Percentiles rank a stretch among this genome's conserved stretches.
These are phyloP conservation scores for Ophiostoma sp. DNA, from an alignment of 2,329 filamentous ascomycete genomes.

Conservation along the genomic window DNA sequence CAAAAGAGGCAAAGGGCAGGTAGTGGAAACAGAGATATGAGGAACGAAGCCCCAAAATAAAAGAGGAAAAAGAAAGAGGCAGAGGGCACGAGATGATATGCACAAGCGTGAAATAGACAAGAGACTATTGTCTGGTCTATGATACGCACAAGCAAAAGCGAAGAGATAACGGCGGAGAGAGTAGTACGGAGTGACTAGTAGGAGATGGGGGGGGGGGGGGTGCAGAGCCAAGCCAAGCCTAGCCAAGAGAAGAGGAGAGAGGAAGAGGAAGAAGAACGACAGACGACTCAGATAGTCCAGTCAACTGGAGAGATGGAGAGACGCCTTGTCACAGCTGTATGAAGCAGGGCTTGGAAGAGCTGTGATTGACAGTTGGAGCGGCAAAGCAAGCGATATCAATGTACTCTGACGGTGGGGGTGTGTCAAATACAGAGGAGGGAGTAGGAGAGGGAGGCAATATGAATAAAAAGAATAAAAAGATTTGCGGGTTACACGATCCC, in stretches of 20 bases:
- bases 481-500: slow-evolving; percentile 21
- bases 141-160: slow-evolving; percentile 8
- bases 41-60: slow-evolving; percentile 11
- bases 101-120: slow-evolving; percentile 8
- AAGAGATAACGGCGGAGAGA: slow-evolving; percentile 14
- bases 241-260: background rate
- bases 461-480: slow-evolving; percentile 19
- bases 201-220: background rate
- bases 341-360: background rate
- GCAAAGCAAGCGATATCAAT: slow-evolving; percentile 16
- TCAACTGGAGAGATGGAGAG: slow-evolving; percentile 1
- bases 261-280: background rate
- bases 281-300: background rate
- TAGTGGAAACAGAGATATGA: slow-evolving; percentile 1
- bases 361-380: slow-evolving; percentile 15
- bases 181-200: background rate
- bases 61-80: slow-evolving; percentile 14
- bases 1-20: background rate
- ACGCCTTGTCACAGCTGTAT: background rate
- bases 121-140: slow-evolving; percentile 14
- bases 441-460: background rate
- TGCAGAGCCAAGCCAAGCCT: slow-evolving; percentile 8
- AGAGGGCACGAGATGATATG: slow-evolving; percentile 9
- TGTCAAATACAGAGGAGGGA: slow-evolving; percentile 2
- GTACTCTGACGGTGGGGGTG: slow-evolving; percentile 12